Evolutionary conservation across 2,329 filamentous ascomycete species (phyloP).

Genomic region (Aspergillus quadricinctus): DNA sequence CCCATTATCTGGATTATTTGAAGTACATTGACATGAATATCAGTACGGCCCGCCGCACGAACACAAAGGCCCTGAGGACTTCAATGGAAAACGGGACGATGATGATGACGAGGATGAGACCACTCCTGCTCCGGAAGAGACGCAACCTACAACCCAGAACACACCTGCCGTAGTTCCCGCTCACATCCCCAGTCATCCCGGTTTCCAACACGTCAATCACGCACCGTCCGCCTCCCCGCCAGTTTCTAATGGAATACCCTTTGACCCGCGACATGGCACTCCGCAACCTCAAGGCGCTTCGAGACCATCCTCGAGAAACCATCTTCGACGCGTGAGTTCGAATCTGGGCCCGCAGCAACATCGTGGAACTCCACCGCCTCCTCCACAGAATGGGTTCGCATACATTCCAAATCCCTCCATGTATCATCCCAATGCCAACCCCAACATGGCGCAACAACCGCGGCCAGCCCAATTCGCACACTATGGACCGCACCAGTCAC

Average conservation of each 20-base stretch:
- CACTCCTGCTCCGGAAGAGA: slow-evolving; percentile 67
- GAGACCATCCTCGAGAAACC: slow-evolving; percentile 74
- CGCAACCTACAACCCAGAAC: slow-evolving; percentile 45
- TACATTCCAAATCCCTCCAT: slow-evolving; percentile 84
- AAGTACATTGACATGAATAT: slow-evolving; percentile 10
- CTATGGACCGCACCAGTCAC: slow-evolving; percentile 25
- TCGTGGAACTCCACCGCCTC: slow-evolving; percentile 54
- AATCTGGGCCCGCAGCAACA: slow-evolving; percentile 65
- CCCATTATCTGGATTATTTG: slow-evolving; percentile 1
- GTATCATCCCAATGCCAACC: slow-evolving; percentile 64
- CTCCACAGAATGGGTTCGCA: slow-evolving; percentile 65
- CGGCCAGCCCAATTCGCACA: slow-evolving; percentile 42
- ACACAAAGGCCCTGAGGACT: slow-evolving; percentile 92
- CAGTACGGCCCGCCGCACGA: slow-evolving; percentile 91
- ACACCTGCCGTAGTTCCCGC: slow-evolving; percentile 62
- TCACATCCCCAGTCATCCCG: slow-evolving; percentile 62
- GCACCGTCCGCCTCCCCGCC: slow-evolving; percentile 86
- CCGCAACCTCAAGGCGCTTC: slow-evolving; percentile 75
- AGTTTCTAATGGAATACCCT: slow-evolving; percentile 70
- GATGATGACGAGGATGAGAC: slow-evolving; percentile 76
- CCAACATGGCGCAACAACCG: slow-evolving; percentile 43
- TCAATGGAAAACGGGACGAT: slow-evolving; percentile 69
- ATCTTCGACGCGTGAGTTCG: slow-evolving; percentile 69
- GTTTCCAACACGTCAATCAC: slow-evolving; percentile 78
- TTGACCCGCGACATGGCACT: slow-evolving; percentile 69